A percentile compares a stretch with the other conserved stretches of the same genome.
Conservation (phyloP, 1,284 basidiomycete species). For the Heimioporus punctisporus region DNA sequence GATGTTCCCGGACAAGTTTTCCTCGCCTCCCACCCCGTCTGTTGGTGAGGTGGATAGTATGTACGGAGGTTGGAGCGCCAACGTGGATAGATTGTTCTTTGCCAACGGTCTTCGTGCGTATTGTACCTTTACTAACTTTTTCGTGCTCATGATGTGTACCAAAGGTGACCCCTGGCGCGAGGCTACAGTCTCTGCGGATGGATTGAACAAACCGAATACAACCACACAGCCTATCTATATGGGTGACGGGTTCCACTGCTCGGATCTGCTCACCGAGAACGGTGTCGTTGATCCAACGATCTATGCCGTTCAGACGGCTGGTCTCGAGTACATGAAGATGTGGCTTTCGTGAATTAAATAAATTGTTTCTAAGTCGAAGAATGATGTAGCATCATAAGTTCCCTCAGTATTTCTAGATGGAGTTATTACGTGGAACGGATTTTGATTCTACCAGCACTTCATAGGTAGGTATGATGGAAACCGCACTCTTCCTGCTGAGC, state of each 20-base stretch:
- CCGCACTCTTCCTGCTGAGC: no score
- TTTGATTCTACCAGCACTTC: no score
- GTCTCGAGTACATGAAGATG: no score
- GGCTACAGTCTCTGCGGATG: constrained; percentile 63
- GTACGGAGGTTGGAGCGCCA: constrained; percentile 67
- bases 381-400: no score
- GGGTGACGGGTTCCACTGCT: constrained; percentile 68
- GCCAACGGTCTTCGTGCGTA: constrained; percentile 65
- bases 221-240: constrained; percentile 53
- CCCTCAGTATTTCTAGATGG: no score
- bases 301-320: no score
- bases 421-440: no score
- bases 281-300: constrained; percentile 54
- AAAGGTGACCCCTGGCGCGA: constrained; percentile 75
- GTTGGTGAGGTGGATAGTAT: constrained; percentile 45
- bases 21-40: constrained; percentile 39
- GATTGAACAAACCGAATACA: constrained; percentile 48
- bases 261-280: constrained; percentile 50
- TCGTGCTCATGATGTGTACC: constrained; percentile 1
- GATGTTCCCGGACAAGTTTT: constrained; percentile 61
- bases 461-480: no score
- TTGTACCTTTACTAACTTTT: neutral
- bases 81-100: constrained; percentile 62
- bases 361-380: no score
- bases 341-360: no score